Conservation (phyloP, 345 rosid species). For the Syzygium grande region DNA sequence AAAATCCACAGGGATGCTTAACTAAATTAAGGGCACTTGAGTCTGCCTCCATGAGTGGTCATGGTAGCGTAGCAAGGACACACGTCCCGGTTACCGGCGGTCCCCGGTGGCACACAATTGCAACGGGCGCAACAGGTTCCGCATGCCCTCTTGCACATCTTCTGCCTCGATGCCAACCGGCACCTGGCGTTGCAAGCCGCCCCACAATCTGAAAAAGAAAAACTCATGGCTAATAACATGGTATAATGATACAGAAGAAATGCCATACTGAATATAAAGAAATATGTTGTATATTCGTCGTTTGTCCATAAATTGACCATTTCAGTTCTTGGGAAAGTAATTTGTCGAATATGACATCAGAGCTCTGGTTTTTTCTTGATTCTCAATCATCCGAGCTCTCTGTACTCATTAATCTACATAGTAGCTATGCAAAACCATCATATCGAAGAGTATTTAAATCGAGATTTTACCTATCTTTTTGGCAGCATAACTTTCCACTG, state of each 20-base stretch:
- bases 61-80: constrained; percentile 62
- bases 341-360: neutral
- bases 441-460: neutral
- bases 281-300: neutral
- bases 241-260: neutral
- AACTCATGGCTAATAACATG: neutral
- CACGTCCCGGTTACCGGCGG: constrained; percentile 46
- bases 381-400: neutral
- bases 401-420: neutral
- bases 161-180: constrained; percentile 46
- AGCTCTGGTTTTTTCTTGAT: neutral
- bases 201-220: constrained; percentile 39
- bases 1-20: neutral
- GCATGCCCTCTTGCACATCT: constrained; percentile 61
- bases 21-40: constrained; percentile 55
- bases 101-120: constrained; percentile 82
- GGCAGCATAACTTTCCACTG: neutral
- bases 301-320: neutral
- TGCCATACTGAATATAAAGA: neutral
- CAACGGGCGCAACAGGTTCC: constrained; percentile 68
- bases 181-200: constrained; percentile 59
- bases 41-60: constrained; percentile 72
- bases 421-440: neutral
- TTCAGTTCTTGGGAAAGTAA: neutral
- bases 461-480: neutral